Conservation (phyloP, 768 basidiomycete genomes). For the Mycena haematopus region DNA sequence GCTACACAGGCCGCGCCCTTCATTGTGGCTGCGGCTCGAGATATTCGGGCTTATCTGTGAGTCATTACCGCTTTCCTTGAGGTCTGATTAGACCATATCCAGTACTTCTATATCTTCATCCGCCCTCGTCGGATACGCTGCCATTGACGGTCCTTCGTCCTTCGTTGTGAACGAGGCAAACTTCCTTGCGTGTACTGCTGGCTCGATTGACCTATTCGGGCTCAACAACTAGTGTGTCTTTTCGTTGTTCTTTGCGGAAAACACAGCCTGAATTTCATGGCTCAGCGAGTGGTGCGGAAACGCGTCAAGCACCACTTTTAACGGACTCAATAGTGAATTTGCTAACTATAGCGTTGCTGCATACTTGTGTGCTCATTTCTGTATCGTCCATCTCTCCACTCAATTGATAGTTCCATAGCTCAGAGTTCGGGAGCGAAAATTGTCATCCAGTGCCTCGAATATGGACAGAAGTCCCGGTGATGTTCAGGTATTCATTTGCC, state of each 20-base stretch:
- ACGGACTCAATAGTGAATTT: slow-evolving; percentile 58
- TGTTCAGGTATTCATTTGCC: slow-evolving; percentile 44
- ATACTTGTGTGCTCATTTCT: slow-evolving; percentile 86
- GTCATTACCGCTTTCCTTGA: slow-evolving; percentile 32
- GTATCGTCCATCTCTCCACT: not conserved
- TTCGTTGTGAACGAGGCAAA: slow-evolving; percentile 75
- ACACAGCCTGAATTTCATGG: slow-evolving; percentile 10
- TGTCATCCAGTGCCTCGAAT: slow-evolving; percentile 53
- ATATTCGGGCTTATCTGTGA: slow-evolving; percentile 84
- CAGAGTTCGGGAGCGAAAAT: slow-evolving; percentile 34
- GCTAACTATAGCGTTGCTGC: slow-evolving; percentile 76
- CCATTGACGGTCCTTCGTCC: slow-evolving; percentile 72
- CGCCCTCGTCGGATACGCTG: slow-evolving; percentile 78
- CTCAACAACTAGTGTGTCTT: slow-evolving; percentile 81
- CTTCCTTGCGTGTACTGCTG: slow-evolving; percentile 82
- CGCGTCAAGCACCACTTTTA: slow-evolving; percentile 63
- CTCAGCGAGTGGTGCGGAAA: slow-evolving; percentile 84
- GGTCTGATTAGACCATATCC: not conserved
- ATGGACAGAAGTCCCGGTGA: slow-evolving; percentile 80
- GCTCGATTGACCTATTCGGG: slow-evolving; percentile 85
- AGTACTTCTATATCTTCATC: slow-evolving; percentile 21
- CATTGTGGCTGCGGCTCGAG: slow-evolving; percentile 91
- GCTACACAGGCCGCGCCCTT: slow-evolving; percentile 73
- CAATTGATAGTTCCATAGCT: slow-evolving; percentile 6
- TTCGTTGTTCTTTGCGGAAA: not conserved